Base-by-base conservation (phyloP, 1,139 yeast species). In the Sugiyamaella xylanicola region DNA sequence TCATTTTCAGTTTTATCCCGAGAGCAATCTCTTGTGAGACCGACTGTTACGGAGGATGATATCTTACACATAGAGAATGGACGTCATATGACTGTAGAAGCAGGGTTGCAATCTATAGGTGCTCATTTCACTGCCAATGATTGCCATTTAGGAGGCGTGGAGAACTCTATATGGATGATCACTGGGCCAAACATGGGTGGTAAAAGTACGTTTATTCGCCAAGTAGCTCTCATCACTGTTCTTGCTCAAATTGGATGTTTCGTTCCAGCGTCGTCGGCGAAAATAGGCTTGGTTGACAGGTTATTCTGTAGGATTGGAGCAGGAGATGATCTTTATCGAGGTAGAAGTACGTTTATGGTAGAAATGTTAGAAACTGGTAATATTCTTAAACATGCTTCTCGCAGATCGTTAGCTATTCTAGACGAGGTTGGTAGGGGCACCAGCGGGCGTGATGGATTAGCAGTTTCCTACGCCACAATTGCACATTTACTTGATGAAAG, bases 121-220 rank as follows among this genome's bases (percentile, higher is more conserved):
- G 70, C 68, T 21, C 78, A 78, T 57, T 93, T 91, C 66, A 81
- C 80, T 0, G 75, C 86, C 0, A 93, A 93, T 68, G 84, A 85
- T 65, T 82, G 88, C 62, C 62, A 72, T 1, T 65, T 83, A 11
- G 54, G 53, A 8, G 60, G 67, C 3, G 65, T 72, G 1, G 72
- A 75, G 0, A 45, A 53, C 1, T 65, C 70, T 9, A 63, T 78
- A 13, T 88, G 96, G 92, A 78, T 93, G 7, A 84, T 93, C 3
- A 85, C 97, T 0, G 99, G 99, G 1, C 98, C 98, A 1, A 93
- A 93, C 67, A 93, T 93, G 98, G 98, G 98, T 2, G 99, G 99
- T 0, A 93, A 93, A 66, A 87, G 96, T 45, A 92, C 98, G 0
- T 93, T 83, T 65, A 73, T 93, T 51, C 79, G 98, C 48, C 98